Base-by-base conservation (phyloP, 257 asterid genomes). In the Solanum piurae region DNA sequence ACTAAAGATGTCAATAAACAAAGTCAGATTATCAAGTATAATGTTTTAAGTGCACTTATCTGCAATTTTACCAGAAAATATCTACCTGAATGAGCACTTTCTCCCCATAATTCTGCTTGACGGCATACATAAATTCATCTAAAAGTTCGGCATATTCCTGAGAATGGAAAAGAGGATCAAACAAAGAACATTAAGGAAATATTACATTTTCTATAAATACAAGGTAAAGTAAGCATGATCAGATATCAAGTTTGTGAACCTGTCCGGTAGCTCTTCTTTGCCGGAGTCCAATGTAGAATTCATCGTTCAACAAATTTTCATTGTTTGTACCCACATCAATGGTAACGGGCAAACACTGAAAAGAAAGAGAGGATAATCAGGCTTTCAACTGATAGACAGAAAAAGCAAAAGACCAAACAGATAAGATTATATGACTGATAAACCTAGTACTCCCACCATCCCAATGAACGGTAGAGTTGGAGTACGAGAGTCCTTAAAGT, bases 241-340 rank as follows among this genome's bases (percentile, higher is more conserved):
- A 38, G 72, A 40, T 75, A 87, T n/a, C 34, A 82, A 76, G 55
- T 82, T 88, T 69, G 68, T 86, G 58, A 77, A 92, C 98, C 98
- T 95, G 92, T 72, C 98, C 96, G n/a, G 95, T 95, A 79, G 97
- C 98, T 88, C 98, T 91, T 88, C 87, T 92, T 87, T 92, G 93
- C 90, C 93, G 89, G 80, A 95, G 96, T 37, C 98, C 98, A 44
- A 95, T 95, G 74, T 95, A 95, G 89, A 94, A 95, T 83, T 95
- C 98, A 87, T 95, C 94, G 3, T 92, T 92, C 85, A 95, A 86
- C 90, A 95, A 87, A 87, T 93, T 89, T 94, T 92, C 94, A n/a
- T 95, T 95, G 91, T 95, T 95, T 44, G 98, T 94, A 64, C 98
- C 98, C 68, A 94, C 98, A 84, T 94, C 98, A 90, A 94, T 94